phyloP scores from a whole-genome alignment of 441 rosid species.

The Brassica balearica region DNA sequence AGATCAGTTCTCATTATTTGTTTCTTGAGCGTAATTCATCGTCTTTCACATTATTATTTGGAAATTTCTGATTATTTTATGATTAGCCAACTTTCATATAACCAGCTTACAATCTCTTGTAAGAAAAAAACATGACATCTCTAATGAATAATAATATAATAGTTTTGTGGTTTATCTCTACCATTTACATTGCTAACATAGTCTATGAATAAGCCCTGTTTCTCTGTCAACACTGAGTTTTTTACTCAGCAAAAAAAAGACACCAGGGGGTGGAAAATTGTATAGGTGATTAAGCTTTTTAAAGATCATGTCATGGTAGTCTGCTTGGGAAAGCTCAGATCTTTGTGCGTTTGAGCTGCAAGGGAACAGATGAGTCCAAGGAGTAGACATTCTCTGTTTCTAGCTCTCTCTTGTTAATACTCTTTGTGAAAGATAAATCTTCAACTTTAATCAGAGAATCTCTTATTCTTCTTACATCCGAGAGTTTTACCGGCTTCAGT shows the following conservation, averaged over 20 bases:
- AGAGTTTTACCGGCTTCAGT: constrained; percentile 70
- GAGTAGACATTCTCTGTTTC: constrained; percentile 29
- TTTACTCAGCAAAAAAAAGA: not conserved
- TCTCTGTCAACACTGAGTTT: not conserved
- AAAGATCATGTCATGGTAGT: constrained; percentile 11
- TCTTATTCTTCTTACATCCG: constrained; percentile 67
- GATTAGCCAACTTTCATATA: constrained; percentile 1
- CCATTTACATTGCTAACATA: constrained; percentile 16
- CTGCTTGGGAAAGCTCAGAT: constrained; percentile 4
- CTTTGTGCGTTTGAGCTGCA: constrained; percentile 30
- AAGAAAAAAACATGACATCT: constrained; percentile 16
- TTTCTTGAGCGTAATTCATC: not conserved
- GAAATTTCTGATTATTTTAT: constrained; percentile 6
- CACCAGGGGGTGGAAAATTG: constrained; percentile 21
- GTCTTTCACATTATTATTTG: not conserved
- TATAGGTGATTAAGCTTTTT: constrained; percentile 2
- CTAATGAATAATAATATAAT: constrained; percentile 1
- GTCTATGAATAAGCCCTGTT: not conserved
- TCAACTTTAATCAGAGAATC: constrained; percentile 53
- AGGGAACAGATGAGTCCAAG: constrained; percentile 22
- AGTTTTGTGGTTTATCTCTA: not conserved
- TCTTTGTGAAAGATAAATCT: constrained; percentile 29
- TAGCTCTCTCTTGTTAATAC: constrained; percentile 50
- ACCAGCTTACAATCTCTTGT: constrained; percentile 26
- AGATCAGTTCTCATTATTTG: constrained; percentile 8